A percentile compares a stretch with the other conserved stretches of the same genome.
Conservation (phyloP, 1,139 yeast species). For the Candida dubliniensis region DNA sequence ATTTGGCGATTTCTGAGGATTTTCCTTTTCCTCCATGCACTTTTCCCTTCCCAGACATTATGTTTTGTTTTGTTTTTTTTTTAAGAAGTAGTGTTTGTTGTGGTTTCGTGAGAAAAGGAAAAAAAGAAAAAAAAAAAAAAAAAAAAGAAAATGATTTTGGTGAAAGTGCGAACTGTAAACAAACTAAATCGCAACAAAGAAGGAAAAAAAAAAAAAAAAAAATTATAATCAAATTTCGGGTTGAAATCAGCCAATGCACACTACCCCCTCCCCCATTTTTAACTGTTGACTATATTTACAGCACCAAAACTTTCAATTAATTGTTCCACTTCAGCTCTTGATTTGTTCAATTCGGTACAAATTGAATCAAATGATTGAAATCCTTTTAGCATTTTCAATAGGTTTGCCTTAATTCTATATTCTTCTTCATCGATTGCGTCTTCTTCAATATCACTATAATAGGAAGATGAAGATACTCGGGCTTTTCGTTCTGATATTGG, state of each 20-base stretch:
- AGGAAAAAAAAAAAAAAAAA: not conserved
- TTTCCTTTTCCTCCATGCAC: conserved; percentile 97
- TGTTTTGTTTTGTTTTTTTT: conserved; percentile 4
- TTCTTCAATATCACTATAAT: conserved; percentile 10
- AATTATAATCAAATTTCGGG: not conserved
- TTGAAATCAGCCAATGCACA: not conserved
- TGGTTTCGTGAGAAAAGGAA: conserved; percentile 11
- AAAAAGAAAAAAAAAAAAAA: conserved; percentile 9
- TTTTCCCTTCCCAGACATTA: conserved; percentile 84
- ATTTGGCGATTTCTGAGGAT: conserved; percentile 68
- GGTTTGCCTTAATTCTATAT: conserved; percentile 26
- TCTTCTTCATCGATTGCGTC: conserved; percentile 16
- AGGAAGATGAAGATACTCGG: conserved; percentile 12
- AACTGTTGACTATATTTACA: conserved; percentile 43
- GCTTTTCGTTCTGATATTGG: conserved; percentile 7
- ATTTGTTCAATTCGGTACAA: conserved; percentile 63
- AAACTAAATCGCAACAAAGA: not conserved
- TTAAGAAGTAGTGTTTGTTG: conserved; percentile 6
- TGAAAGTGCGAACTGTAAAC: conserved; percentile 1
- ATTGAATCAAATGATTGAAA: conserved; percentile 70
- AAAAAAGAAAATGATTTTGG: conserved; percentile 6
- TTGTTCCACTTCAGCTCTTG: conserved; percentile 55
- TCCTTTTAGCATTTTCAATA: conserved; percentile 52
- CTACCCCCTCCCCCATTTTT: conserved; percentile 3
- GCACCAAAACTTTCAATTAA: conserved; percentile 47